Evolutionary conservation across 495 filamentous ascomycete species (phyloP).

Genomic region (Cudoniella acicularis): DNA sequence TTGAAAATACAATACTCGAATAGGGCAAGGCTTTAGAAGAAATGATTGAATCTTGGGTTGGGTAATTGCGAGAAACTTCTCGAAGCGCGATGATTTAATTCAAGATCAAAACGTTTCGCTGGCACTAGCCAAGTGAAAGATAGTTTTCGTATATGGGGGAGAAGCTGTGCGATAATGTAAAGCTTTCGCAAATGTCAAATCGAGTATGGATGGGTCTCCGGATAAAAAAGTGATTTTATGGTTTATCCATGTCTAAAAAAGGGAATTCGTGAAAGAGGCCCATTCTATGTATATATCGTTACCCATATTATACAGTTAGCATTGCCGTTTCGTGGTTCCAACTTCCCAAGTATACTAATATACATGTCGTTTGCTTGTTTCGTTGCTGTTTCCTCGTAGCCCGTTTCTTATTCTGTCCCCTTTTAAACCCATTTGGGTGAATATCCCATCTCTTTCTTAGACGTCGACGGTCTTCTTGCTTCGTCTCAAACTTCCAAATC

Average conservation of each 20-base stretch:
- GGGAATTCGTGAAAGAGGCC: background rate
- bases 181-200: too few species aligned
- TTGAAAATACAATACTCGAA: too few species aligned
- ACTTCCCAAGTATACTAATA: background rate
- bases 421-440: background rate
- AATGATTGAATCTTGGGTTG: too few species aligned
- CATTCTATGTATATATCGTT: background rate
- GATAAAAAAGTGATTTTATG: background rate
- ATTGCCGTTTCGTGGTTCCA: background rate
- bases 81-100: too few species aligned
- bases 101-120: too few species aligned
- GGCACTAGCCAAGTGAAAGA: too few species aligned
- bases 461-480: conserved; percentile 17
- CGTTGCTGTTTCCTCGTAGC: background rate
- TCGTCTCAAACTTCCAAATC: conserved; percentile 42
- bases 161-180: too few species aligned
- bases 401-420: background rate
- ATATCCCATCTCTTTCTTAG: background rate
- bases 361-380: background rate
- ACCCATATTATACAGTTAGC: conserved; percentile 4
- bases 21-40: too few species aligned
- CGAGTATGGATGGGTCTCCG: too few species aligned
- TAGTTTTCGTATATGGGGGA: too few species aligned
- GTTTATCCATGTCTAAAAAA: background rate
- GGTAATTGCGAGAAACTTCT: too few species aligned